Conservation (phyloP, 129 eudicot genomes). For the Pseudognaphalium luteoalbum region DNA sequence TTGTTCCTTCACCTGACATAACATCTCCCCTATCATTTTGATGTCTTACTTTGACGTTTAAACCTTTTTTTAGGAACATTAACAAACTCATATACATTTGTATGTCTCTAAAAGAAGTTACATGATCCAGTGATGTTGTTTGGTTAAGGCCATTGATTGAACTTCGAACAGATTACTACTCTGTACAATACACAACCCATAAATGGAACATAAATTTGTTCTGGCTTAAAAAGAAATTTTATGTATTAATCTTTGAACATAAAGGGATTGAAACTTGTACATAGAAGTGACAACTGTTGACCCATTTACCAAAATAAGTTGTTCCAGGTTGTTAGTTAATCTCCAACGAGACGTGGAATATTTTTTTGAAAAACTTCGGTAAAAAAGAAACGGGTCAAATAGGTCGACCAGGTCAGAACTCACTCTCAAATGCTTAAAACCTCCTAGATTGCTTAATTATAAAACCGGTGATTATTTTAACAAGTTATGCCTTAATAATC, state of each 20-base stretch:
- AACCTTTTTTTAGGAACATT: background rate
- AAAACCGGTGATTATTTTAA: background rate
- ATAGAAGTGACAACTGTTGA: no score
- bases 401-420: background rate
- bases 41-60: background rate
- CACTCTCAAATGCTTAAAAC: background rate
- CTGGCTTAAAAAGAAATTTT: no score
- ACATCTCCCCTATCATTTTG: conserved; percentile 4
- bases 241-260: no score
- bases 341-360: background rate
- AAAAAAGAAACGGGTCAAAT: background rate
- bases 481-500: background rate
- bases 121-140: no score
- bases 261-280: no score
- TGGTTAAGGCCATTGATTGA: background rate
- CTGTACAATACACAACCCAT: no score
- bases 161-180: background rate
- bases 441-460: background rate
- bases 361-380: background rate
- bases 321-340: background rate
- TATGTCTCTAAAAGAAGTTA: no score
- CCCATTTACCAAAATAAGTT: background rate
- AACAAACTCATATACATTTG: background rate
- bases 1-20: conserved; percentile 74
- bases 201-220: no score